These are phyloP conservation scores for Ambrosia artemisiifolia DNA, from an alignment of 129 eudicot genomes.

Conservation along the genomic window DNA sequence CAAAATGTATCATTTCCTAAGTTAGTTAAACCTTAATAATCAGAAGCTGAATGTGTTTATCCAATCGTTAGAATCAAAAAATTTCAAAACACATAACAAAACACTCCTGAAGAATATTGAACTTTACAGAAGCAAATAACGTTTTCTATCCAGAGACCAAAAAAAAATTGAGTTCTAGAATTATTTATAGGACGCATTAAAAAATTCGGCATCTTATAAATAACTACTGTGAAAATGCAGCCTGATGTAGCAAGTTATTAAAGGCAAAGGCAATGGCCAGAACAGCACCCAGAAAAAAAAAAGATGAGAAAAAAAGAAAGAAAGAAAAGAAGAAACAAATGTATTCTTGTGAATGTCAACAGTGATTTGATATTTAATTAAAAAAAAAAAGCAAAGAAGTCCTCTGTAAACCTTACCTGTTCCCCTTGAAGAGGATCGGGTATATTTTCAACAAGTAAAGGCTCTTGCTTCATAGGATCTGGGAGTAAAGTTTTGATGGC, in stretches of 20 bases:
- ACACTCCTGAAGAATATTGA: neutral
- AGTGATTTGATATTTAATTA: neutral
- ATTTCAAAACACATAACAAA: neutral
- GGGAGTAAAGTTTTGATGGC: slow-evolving; percentile 53
- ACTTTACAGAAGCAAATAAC: neutral
- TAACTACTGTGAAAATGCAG: neutral
- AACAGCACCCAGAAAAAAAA: neutral
- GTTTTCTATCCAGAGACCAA: neutral
- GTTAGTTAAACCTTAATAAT: neutral
- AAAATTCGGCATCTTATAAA: neutral
- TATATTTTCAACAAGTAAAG: slow-evolving; percentile 71
- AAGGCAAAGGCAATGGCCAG: neutral
- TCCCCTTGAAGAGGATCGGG: slow-evolving; percentile 95
- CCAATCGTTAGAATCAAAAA: neutral
- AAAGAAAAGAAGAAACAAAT: neutral
- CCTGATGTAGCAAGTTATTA: slow-evolving; percentile 3
- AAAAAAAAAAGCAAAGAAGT: neutral
- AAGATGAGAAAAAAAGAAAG: neutral
- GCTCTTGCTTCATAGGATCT: slow-evolving; percentile 88
- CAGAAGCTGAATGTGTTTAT: neutral
- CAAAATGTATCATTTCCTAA: too few species aligned
- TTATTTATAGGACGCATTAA: neutral
- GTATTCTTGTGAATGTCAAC: neutral
- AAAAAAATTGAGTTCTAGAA: neutral
- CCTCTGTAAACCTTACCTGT: slow-evolving; percentile 51